These are phyloP conservation scores for Zalerion maritima DNA, from an alignment of 495 filamentous ascomycete genomes.

Conservation along the genomic window DNA sequence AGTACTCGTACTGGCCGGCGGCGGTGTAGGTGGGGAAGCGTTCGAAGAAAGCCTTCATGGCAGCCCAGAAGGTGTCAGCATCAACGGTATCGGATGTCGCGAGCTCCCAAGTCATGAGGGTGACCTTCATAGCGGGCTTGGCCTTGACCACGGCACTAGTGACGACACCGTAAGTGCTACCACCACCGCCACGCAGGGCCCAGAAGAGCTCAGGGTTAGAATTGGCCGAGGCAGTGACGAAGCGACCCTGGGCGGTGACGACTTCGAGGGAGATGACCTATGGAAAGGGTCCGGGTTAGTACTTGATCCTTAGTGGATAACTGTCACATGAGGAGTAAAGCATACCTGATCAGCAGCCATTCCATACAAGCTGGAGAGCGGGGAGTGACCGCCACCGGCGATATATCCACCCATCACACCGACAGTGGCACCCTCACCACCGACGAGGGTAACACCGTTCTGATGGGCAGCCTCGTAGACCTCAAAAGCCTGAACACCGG, in stretches of 20 bases:
- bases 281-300: too few relatives aligned
- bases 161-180: constrained; percentile 47
- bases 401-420: constrained; percentile 37
- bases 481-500: constrained; percentile 31
- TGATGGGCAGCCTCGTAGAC: constrained; percentile 26
- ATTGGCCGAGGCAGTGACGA: constrained; percentile 34
- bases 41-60: constrained; percentile 30
- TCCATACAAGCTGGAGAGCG: constrained; percentile 27
- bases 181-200: constrained; percentile 47
- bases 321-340: too few relatives aligned
- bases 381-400: constrained; percentile 39
- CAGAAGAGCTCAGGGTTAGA: constrained; percentile 47
- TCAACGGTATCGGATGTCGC: constrained; percentile 17
- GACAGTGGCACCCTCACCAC: constrained; percentile 38
- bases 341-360: constrained; percentile 40
- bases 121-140: constrained; percentile 23
- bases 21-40: constrained; percentile 32
- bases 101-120: constrained; percentile 21
- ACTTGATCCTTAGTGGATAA: too few relatives aligned
- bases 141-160: constrained; percentile 34
- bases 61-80: constrained; percentile 34
- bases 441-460: constrained; percentile 25
- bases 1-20: constrained; percentile 41
- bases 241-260: constrained; percentile 39
- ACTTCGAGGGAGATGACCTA: constrained; percentile 37